Percentiles rank a stretch among this genome's conserved stretches.
Conservation (phyloP, 2,329 filamentous ascomycete species). For the Trichocomaceae sp. region DNA sequence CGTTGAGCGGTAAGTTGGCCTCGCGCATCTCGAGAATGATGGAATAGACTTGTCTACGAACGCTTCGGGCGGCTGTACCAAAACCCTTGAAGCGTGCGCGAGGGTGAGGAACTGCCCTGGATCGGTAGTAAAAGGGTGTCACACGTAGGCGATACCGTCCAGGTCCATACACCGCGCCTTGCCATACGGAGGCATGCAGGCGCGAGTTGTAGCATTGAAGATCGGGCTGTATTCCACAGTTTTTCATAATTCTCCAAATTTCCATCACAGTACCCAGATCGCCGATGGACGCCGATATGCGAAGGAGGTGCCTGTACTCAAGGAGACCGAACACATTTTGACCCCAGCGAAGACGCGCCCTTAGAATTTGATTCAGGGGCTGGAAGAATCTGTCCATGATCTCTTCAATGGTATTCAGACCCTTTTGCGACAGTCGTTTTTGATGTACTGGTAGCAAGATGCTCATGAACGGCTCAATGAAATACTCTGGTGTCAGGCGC, state of each 20-base stretch:
- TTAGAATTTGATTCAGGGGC: conserved; percentile 33
- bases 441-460: conserved; percentile 48
- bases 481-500: conserved; percentile 53
- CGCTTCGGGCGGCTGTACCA: conserved; percentile 25
- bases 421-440: conserved; percentile 39
- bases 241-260: conserved; percentile 43
- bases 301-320: conserved; percentile 50
- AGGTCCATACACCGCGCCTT: conserved; percentile 33
- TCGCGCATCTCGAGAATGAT: conserved; percentile 46
- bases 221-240: conserved; percentile 38
- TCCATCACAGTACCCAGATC: conserved; percentile 37
- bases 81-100: conserved; percentile 26
- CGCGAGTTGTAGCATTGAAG: conserved; percentile 50
- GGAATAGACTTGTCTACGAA: conserved; percentile 29
- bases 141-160: conserved; percentile 36
- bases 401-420: conserved; percentile 29
- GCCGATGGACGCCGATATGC: conserved; percentile 45
- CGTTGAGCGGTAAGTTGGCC: conserved; percentile 40
- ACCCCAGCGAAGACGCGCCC: conserved; percentile 24
- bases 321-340: conserved; percentile 37
- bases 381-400: conserved; percentile 27
- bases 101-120: conserved; percentile 19
- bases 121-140: conserved; percentile 25
- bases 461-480: conserved; percentile 41
- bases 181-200: conserved; percentile 47